Evolutionary conservation across 2,329 filamentous ascomycete species (phyloP), one percentile per base, ranked within the genome.

Genomic region (Phialemoniopsis sp.): DNA sequence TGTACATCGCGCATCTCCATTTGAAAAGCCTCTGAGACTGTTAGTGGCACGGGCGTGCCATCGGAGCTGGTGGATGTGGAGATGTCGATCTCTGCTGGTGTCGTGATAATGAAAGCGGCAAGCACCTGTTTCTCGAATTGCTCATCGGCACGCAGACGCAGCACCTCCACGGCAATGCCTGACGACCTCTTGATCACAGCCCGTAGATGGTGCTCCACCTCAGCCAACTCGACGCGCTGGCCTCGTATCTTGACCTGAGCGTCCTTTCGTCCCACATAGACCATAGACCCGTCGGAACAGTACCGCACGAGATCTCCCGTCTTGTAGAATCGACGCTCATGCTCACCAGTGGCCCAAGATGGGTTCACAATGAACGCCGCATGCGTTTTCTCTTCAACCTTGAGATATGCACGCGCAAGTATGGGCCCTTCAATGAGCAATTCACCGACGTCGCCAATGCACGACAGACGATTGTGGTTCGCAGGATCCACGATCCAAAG

Each of bases 191-290:
- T n/a, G n/a, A n/a, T n/a, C n/a, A n/a, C n/a, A n/a, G n/a, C n/a
- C 30, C 30, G n/a, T 12, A n/a, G n/a, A n/a, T 41, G 30, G 29
- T 32, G 29, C 28, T 46, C 44, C 8, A 45, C 32, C 12, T 39
- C 43, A n/a, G 32, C 45, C 1, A 72, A 56, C 55, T 72, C 79
- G 39, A 75, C 60, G 39, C 73, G 54, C 40, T 67, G 77, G 32
- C 80, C 78, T 14, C 66, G 63, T 9, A 80, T 54, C 47, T 80
- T 80, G 29, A 79, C 63, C 49, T 79, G 75, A 0, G 58, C 61
- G 45, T 79, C 75, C 44, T 72, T 73, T 19, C 76, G 59, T 29
- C 71, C 72, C 29, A 73, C 45, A 37, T 61, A 69, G 7, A 72
- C 50, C 9, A 41, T 46, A n/a, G 4, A 63, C 63, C 37, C 69